Evolutionary conservation across 192 early-diverging fungal species (phyloP).

Genomic region (Coemansia sp.): DNA sequence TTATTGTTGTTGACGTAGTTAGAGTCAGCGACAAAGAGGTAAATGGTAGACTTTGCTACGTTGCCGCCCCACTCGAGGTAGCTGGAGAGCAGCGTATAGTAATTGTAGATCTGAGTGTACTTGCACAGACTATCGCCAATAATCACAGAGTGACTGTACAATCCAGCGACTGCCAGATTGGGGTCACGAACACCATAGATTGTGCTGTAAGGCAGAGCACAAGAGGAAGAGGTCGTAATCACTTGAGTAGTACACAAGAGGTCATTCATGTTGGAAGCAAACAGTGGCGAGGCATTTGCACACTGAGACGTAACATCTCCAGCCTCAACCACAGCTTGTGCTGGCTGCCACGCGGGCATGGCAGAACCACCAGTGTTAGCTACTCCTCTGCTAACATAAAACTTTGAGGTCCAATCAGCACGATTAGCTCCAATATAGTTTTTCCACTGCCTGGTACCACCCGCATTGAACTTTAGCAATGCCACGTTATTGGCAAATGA

Average conservation of each 20-base stretch:
- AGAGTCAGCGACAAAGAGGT: conserved; percentile 34
- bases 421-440: conserved; percentile 53
- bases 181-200: conserved; percentile 37
- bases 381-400: conserved; percentile 21
- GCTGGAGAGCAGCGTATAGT: conserved; percentile 45
- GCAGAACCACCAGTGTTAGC: background rate
- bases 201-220: conserved; percentile 28
- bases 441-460: conserved; percentile 13
- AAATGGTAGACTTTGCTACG: conserved; percentile 37
- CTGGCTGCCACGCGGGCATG: background rate
- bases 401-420: conserved; percentile 31
- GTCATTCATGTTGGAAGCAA: conserved; percentile 30
- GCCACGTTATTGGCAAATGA: conserved; percentile 51
- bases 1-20: conserved; percentile 43
- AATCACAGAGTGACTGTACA: conserved; percentile 51
- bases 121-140: conserved; percentile 34
- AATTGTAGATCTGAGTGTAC: conserved; percentile 30
- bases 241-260: conserved; percentile 35
- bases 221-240: conserved; percentile 8
- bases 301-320: conserved; percentile 20
- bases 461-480: conserved; percentile 23
- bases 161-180: conserved; percentile 35
- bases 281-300: conserved; percentile 22
- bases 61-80: conserved; percentile 51
- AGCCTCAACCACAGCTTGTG: conserved; percentile 10